Evolutionary conservation across 306 rosid species (phyloP).

Genomic region (Pachyrhizus erosus): DNA sequence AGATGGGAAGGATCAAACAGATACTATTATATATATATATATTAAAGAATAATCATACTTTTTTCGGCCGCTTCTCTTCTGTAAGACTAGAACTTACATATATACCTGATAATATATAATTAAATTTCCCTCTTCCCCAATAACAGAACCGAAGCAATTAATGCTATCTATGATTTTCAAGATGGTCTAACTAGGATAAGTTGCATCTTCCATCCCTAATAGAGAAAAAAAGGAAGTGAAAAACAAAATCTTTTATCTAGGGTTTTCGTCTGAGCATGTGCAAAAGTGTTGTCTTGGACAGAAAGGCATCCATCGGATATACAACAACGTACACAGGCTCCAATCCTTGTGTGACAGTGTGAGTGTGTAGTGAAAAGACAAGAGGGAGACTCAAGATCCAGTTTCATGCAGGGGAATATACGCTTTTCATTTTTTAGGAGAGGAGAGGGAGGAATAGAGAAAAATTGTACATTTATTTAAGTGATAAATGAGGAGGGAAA

Average conservation of each 20-base stretch:
- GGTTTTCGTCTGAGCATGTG: constrained; percentile 22
- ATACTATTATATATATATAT: no score
- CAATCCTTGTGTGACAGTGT: not conserved
- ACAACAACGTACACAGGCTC: no score
- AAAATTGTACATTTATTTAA: not conserved
- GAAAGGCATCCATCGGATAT: constrained; percentile 11
- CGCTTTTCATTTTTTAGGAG: not conserved
- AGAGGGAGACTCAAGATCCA: constrained; percentile 39
- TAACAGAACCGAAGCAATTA: not conserved
- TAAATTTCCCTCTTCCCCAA: not conserved
- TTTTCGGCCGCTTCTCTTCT: not conserved
- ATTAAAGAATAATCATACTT: not conserved
- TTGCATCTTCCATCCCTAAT: constrained; percentile 15
- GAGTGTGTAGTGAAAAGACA: not conserved
- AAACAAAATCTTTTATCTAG: constrained; percentile 29
- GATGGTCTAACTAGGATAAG: constrained; percentile 2
- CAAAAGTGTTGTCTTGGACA: not conserved
- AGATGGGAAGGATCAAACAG: not conserved
- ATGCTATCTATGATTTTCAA: not conserved
- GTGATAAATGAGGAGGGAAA: not conserved
- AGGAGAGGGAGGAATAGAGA: not conserved
- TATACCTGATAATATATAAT: not conserved
- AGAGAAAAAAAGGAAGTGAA: constrained; percentile 3
- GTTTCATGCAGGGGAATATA: not conserved
- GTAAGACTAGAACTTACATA: not conserved